Conservation (phyloP, 2,329 filamentous ascomycete species). For the Fusarium protoensiforme region DNA sequence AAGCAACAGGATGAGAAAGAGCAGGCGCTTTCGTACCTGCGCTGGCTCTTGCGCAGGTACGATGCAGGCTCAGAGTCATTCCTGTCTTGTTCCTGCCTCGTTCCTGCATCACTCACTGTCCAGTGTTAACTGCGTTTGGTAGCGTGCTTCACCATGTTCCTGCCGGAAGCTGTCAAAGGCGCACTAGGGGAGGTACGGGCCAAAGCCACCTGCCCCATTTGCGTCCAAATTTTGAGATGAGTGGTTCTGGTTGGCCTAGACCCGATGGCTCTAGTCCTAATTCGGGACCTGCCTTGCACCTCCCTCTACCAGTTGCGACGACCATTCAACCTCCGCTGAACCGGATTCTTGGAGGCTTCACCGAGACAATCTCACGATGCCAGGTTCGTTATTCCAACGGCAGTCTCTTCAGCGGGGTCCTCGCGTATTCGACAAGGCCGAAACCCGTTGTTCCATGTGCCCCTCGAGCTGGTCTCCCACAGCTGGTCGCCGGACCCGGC, state of each 20-base stretch:
- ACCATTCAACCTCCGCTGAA: background rate
- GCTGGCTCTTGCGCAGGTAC: conserved; percentile 5
- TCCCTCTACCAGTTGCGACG: background rate
- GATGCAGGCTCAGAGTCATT: background rate
- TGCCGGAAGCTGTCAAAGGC: conserved; percentile 30
- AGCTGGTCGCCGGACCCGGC: background rate
- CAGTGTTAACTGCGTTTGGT: background rate
- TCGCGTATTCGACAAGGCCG: background rate
- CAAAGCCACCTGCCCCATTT: conserved; percentile 29
- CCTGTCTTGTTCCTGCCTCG: conserved; percentile 3
- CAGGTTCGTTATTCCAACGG: background rate
- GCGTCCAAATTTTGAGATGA: conserved; percentile 5
- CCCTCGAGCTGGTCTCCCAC: background rate
- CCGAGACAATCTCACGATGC: background rate
- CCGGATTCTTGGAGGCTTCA: background rate
- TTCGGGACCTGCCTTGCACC: background rate
- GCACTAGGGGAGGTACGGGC: conserved; percentile 10
- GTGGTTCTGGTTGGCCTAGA: conserved; percentile 1
- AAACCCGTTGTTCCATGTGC: background rate
- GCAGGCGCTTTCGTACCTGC: conserved; percentile 16
- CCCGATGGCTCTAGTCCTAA: conserved; percentile 9
- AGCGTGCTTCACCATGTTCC: conserved; percentile 14
- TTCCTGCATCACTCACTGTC: conserved; percentile 1
- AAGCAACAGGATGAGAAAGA: background rate
- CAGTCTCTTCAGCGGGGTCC: background rate